A percentile compares a stretch with the other conserved stretches of the same genome.
Evolutionary conservation across 2,329 filamentous ascomycete species (phyloP).

Genomic region (Leptoxyphium fumago): DNA sequence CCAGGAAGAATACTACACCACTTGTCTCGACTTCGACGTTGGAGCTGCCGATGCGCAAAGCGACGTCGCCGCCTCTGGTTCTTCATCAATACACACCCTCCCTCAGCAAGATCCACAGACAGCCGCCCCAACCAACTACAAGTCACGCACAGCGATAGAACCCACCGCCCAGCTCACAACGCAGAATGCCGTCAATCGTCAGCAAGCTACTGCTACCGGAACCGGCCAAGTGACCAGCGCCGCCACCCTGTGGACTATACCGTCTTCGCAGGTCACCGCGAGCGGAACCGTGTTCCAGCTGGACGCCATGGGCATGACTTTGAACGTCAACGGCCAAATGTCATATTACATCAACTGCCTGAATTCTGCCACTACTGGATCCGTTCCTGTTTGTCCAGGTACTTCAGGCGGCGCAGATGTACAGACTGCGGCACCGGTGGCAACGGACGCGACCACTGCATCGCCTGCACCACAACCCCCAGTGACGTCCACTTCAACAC

Average conservation of each 20-base stretch:
- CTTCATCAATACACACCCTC: slow-evolving; percentile 12
- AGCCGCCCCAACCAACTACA: slow-evolving; percentile 24
- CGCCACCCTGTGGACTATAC: not conserved
- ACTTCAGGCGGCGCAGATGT: not conserved
- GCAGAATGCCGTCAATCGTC: slow-evolving; percentile 7
- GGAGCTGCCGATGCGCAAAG: slow-evolving; percentile 12
- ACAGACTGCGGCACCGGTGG: not conserved
- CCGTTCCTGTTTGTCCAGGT: not conserved
- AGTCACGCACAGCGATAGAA: slow-evolving; percentile 25
- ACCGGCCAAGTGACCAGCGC: not conserved
- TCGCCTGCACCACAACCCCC: not conserved
- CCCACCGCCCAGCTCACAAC: slow-evolving; percentile 13
- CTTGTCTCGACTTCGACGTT: slow-evolving; percentile 41
- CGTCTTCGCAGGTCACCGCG: not conserved
- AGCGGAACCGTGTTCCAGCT: not conserved
- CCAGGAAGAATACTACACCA: slow-evolving; percentile 44
- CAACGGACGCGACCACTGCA: not conserved
- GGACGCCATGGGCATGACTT: not conserved
- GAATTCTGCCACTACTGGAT: not conserved
- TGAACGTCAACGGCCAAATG: not conserved
- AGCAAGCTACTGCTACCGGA: not conserved
- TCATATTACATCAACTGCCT: not conserved
- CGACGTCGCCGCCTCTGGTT: slow-evolving; percentile 3
- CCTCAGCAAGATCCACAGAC: slow-evolving; percentile 29
- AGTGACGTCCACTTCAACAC: not conserved